Evolutionary conservation across 139 green algal genomes (phyloP).

Genomic region (Microglena sp.): DNA sequence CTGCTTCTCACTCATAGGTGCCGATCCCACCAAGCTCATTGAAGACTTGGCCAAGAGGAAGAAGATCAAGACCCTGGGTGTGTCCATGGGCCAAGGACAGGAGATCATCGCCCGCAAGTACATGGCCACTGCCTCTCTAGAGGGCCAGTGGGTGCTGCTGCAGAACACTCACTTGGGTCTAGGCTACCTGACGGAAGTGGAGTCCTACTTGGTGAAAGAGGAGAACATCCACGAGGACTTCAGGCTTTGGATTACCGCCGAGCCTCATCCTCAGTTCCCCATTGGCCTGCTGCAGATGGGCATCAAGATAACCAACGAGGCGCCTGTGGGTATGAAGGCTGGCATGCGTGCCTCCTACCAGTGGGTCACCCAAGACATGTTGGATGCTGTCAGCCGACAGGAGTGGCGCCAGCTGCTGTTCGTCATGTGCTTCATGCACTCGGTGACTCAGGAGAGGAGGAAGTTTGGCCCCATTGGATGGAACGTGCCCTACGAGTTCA

Average conservation of each 20-base stretch:
- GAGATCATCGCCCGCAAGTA: slow-evolving; percentile 86
- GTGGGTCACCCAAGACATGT: slow-evolving; percentile 82
- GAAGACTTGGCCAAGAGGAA: slow-evolving; percentile 89
- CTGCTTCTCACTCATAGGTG: no score
- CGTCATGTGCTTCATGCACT: slow-evolving; percentile 87
- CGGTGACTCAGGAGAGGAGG: slow-evolving; percentile 67
- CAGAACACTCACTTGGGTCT: slow-evolving; percentile 94
- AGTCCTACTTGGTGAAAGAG: slow-evolving; percentile 55
- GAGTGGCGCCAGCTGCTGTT: slow-evolving; percentile 92
- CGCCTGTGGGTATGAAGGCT: slow-evolving; percentile 85
- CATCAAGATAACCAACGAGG: slow-evolving; percentile 90
- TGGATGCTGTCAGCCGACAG: slow-evolving; percentile 65
- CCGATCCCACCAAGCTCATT: slow-evolving; percentile 88
- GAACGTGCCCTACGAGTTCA: slow-evolving; percentile 97
- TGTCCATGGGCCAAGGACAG: slow-evolving; percentile 82
- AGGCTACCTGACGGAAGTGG: slow-evolving; percentile 84
- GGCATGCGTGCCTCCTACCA: slow-evolving; percentile 74
- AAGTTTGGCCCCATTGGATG: slow-evolving; percentile 93
- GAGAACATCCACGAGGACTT: slow-evolving; percentile 61
- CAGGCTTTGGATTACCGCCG: slow-evolving; percentile 88
- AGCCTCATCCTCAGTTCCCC: slow-evolving; percentile 85
- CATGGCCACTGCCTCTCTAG: slow-evolving; percentile 67
- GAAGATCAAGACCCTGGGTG: slow-evolving; percentile 86
- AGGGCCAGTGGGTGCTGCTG: slow-evolving; percentile 92
- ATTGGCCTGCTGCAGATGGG: slow-evolving; percentile 88